Conservation (phyloP, 2,329 filamentous ascomycete genomes). For the Aspergillus sojae region DNA sequence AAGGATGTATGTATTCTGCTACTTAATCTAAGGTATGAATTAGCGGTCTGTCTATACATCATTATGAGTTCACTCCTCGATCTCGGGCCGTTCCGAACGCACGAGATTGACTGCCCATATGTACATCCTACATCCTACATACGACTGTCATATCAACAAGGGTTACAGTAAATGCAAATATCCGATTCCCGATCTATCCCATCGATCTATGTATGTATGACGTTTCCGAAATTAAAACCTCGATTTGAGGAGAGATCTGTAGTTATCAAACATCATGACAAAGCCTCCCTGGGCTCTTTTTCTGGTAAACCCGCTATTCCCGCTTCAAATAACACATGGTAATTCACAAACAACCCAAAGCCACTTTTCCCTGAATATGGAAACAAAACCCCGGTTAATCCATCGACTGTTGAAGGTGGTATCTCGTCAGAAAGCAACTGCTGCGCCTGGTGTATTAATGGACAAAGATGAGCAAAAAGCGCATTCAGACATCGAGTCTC, state of each 20-base stretch:
- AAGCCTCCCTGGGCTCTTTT: slow-evolving; percentile 8
- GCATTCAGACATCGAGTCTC: slow-evolving; percentile 12
- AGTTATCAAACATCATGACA: slow-evolving; percentile 2
- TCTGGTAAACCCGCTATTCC: slow-evolving; percentile 20
- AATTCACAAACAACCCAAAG: slow-evolving; percentile 7
- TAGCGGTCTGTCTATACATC: background rate
- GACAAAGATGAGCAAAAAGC: slow-evolving; percentile 13
- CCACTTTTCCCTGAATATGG: slow-evolving; percentile 15
- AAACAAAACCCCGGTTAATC: slow-evolving; percentile 18
- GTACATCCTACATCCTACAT: too few species aligned
- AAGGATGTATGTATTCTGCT: background rate
- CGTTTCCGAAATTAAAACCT: slow-evolving; percentile 1
- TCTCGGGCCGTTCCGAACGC: background rate
- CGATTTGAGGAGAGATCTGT: background rate
- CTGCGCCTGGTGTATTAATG: slow-evolving; percentile 22
- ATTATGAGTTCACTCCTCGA: background rate
- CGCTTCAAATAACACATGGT: slow-evolving; percentile 22
- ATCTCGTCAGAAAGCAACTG: slow-evolving; percentile 21
- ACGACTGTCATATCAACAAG: background rate
- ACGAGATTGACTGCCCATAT: background rate
- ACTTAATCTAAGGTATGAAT: too few species aligned
- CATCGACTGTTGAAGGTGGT: slow-evolving; percentile 20
- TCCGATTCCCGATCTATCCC: background rate
- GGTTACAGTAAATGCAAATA: background rate
- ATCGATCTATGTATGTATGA: background rate